A percentile compares a stretch with the other conserved stretches of the same genome.
These are phyloP conservation scores for Teunomyces funiuensis DNA, from an alignment of 805 yeast species.

Conservation along the genomic window DNA sequence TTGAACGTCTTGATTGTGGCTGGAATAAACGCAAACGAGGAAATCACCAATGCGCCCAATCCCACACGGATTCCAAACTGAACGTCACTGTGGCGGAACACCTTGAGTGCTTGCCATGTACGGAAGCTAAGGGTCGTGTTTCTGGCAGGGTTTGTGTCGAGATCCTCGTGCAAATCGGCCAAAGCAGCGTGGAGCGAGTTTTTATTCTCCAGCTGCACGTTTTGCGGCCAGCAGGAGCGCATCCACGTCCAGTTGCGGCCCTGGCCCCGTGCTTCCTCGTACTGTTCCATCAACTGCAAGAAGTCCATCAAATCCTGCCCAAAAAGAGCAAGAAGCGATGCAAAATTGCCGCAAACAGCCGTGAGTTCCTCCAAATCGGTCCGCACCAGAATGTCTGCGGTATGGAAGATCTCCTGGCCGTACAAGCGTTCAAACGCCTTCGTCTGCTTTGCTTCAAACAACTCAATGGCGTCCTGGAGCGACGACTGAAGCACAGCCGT, in stretches of 20 bases:
- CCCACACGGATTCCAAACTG: slow-evolving; percentile 82
- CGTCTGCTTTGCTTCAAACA: slow-evolving; percentile 57
- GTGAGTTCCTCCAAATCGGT: slow-evolving; percentile 78
- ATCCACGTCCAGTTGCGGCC: slow-evolving; percentile 52
- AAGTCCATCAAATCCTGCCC: slow-evolving; percentile 56
- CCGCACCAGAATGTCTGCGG: slow-evolving; percentile 35
- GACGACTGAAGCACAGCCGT: slow-evolving; percentile 48
- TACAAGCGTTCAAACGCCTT: slow-evolving; percentile 60
- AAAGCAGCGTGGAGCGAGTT: slow-evolving; percentile 30
- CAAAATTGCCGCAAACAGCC: slow-evolving; percentile 80
- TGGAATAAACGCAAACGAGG: slow-evolving; percentile 66
- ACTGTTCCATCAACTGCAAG: slow-evolving; percentile 44
- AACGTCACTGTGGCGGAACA: slow-evolving; percentile 62
- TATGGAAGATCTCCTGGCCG: slow-evolving; percentile 50
- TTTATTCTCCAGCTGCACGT: neutral
- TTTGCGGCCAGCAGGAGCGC: slow-evolving; percentile 1
- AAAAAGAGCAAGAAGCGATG: slow-evolving; percentile 61
- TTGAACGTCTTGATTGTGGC: slow-evolving; percentile 52
- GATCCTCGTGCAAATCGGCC: slow-evolving; percentile 21
- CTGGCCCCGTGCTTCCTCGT: slow-evolving; percentile 24
- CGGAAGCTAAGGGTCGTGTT: slow-evolving; percentile 15
- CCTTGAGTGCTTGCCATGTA: slow-evolving; percentile 51
- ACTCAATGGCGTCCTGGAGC: slow-evolving; percentile 49
- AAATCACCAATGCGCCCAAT: slow-evolving; percentile 66
- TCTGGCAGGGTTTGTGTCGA: slow-evolving; percentile 19